Evolutionary conservation across 2,329 filamentous ascomycete genomes (phyloP).

Genomic region (Erysiphe pulchra): DNA sequence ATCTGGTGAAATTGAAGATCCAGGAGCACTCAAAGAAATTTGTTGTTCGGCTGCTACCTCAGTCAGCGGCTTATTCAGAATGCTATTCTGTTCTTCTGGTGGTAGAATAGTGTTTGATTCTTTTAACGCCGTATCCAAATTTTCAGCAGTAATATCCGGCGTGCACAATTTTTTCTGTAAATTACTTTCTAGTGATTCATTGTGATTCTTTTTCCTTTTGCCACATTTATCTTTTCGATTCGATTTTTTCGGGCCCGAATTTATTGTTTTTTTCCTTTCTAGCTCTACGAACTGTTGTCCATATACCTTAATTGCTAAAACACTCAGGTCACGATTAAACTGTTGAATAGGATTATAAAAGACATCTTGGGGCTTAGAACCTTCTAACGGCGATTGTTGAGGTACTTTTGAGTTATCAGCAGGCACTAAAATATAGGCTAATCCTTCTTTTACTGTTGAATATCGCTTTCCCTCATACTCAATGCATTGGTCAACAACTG

Average conservation of each 20-base stretch:
- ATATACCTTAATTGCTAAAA: conserved; percentile 75
- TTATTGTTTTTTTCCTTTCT: conserved; percentile 19
- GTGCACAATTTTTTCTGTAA: conserved; percentile 14
- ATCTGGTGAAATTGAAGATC: not conserved
- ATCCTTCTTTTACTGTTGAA: conserved; percentile 37
- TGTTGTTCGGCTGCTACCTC: not conserved
- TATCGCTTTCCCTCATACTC: conserved; percentile 25
- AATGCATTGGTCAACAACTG: conserved; percentile 11
- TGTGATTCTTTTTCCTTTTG: conserved; percentile 23
- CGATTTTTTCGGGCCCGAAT: conserved; percentile 9
- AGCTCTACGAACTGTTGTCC: conserved; percentile 38
- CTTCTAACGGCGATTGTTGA: conserved; percentile 20
- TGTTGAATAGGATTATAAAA: conserved; percentile 99
- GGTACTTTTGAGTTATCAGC: conserved; percentile 21
- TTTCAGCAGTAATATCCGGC: conserved; percentile 1
- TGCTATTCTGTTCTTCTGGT: not conserved
- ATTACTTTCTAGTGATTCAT: conserved; percentile 12
- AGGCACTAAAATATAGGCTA: conserved; percentile 41
- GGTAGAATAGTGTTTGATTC: not conserved
- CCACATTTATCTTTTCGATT: conserved; percentile 14
- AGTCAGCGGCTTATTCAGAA: not conserved
- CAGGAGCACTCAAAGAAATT: not conserved
- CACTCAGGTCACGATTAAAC: conserved; percentile 89
- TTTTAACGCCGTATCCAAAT: not conserved
- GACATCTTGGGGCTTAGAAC: conserved; percentile 46